Evolutionary conservation across 768 basidiomycete species (phyloP).

Genomic region (Russula ochroleuca): DNA sequence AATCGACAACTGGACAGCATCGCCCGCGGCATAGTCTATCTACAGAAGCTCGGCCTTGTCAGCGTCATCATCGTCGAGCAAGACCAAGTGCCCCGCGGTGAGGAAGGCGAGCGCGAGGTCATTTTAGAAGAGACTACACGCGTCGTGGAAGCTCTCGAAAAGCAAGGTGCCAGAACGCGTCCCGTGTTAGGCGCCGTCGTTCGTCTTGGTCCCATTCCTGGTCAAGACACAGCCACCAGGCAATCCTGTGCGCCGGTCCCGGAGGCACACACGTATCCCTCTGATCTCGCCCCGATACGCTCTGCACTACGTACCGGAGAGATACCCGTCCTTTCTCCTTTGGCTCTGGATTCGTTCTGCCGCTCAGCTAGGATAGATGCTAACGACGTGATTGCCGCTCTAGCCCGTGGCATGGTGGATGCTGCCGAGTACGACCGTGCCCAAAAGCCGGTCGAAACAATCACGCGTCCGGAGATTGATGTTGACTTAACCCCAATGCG

Average conservation of each 20-base stretch:
- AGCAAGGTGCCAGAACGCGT: conserved; percentile 79
- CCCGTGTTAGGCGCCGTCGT: conserved; percentile 87
- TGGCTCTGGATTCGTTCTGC: conserved; percentile 88
- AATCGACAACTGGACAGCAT: conserved; percentile 93
- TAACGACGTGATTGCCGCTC: conserved; percentile 83
- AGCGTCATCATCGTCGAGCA: conserved; percentile 94
- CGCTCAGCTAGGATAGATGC: conserved; percentile 80
- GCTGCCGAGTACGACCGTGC: conserved; percentile 47
- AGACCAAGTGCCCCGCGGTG: conserved; percentile 66
- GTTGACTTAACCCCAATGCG: conserved; percentile 89
- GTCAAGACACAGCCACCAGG: conserved; percentile 37
- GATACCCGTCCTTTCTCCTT: conserved; percentile 92
- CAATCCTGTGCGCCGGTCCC: conserved; percentile 41
- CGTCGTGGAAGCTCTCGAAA: conserved; percentile 75
- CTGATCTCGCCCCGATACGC: conserved; percentile 78
- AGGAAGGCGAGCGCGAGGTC: conserved; percentile 60
- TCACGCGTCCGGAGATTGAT: conserved; percentile 40
- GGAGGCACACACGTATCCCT: conserved; percentile 74
- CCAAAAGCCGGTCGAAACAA: conserved; percentile 35
- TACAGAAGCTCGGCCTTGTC: conserved; percentile 93
- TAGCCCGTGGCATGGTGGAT: conserved; percentile 78
- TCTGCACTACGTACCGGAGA: conserved; percentile 90
- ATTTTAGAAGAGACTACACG: conserved; percentile 82
- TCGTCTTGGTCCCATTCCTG: conserved; percentile 73
- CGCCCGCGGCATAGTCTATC: conserved; percentile 86